Base-by-base conservation (phyloP, 768 basidiomycete genomes). In the Pleurotus platypus region DNA sequence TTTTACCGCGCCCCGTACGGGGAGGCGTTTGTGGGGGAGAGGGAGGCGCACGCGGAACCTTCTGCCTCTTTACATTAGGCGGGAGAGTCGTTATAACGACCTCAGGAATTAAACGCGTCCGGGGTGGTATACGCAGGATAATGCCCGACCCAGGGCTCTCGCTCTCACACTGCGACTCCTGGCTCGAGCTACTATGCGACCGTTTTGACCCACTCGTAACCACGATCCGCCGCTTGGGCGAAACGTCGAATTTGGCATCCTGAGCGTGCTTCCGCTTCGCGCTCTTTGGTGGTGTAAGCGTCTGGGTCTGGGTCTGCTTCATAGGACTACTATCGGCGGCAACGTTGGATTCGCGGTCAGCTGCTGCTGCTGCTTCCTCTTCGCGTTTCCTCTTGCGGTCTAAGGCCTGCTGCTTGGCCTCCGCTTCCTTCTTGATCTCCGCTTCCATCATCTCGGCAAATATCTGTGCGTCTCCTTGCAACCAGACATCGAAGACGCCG, bases 401-500 rank as follows among this genome's bases (percentile, higher is more conserved):
- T 2, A 69, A 63, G 3, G 76, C 78, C 5, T 76, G 72, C 65
- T 85, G 80, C 64, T 83, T 88, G 39, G 78, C 76, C 46, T 67
- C 73, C 16, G 70, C 67, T 68, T 85, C 82, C 62, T 77, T 80
- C 58, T 78, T 77, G 35, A 89, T 75, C 69, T 85, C 87, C 20
- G 75, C 75, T 58, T 75, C 77, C 58, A 92, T 67, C 58, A 84
- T 67, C 39, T 72, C 71, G 4, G 91, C 89, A 70, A 95, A 94
- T 13, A 66, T 67, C 68, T 97, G 94, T 2, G 90, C 87, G 65
- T 96, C 93, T 1, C 94, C 92, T 63, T 93, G 84, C 55, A 94
- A 70, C 90, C 92, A 96, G 39, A 83, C 81, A 70, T 97, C 94
- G 62, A 97, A 95, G 2, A 95, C 87, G 6, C 85, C 89, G 59